A percentile compares a stretch with the other conserved stretches of the same genome.
These are phyloP conservation scores for Ophiocordyceps robertsii DNA, from an alignment of 2,329 filamentous ascomycete genomes.

Conservation along the genomic window DNA sequence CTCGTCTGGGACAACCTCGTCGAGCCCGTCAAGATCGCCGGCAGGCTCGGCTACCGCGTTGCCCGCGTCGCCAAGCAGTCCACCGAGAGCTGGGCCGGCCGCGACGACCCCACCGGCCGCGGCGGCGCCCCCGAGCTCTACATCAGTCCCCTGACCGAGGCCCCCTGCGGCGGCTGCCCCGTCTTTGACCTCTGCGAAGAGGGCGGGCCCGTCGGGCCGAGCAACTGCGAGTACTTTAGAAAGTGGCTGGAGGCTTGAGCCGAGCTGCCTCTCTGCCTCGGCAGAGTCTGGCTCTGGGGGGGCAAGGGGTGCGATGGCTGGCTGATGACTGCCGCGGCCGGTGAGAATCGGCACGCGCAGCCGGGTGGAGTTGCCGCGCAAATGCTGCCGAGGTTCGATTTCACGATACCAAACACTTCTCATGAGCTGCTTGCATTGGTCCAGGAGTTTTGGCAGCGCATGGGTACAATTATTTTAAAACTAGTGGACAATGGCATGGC, in stretches of 20 bases:
- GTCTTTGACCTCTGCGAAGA: constrained; percentile 89
- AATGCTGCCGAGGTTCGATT: background rate
- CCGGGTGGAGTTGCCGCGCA: too few relatives aligned
- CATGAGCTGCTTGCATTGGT: background rate
- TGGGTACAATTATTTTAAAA: background rate
- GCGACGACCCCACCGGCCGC: constrained; percentile 20
- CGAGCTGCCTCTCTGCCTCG: too few relatives aligned
- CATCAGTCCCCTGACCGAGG: constrained; percentile 69
- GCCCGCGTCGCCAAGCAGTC: constrained; percentile 34
- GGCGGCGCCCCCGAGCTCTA: constrained; percentile 28
- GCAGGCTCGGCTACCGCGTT: constrained; percentile 38
- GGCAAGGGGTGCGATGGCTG: too few relatives aligned
- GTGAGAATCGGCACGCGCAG: too few relatives aligned
- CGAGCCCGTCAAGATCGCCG: constrained; percentile 44
- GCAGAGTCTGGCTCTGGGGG: too few relatives aligned
- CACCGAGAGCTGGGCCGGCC: constrained; percentile 24
- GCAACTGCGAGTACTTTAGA: constrained; percentile 83
- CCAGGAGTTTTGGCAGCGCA: background rate
- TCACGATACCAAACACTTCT: background rate
- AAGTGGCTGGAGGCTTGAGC: constrained; percentile 51
- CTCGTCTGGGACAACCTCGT: constrained; percentile 79
- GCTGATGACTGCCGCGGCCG: too few relatives aligned
- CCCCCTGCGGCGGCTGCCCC: constrained; percentile 82
- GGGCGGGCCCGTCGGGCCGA: constrained; percentile 78
- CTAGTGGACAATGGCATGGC: background rate